Conservation (phyloP, 1,284 basidiomycete genomes). For the Lignosus rhinocerotis region DNA sequence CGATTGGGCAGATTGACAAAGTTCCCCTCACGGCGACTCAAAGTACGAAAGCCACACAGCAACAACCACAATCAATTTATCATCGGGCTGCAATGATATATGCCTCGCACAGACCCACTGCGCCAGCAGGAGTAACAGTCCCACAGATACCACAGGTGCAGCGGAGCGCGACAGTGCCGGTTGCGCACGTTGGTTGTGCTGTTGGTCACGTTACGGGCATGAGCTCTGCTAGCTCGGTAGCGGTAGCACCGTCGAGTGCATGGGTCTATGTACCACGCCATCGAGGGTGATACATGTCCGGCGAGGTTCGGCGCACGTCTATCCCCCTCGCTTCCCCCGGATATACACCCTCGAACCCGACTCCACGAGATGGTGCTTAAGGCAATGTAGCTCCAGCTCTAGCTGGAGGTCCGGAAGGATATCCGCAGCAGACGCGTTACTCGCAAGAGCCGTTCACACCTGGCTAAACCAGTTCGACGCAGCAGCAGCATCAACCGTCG, state of each 20-base stretch:
- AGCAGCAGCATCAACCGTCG: conserved; percentile 19
- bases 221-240: not conserved
- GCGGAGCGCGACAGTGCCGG: not conserved
- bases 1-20: not conserved
- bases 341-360: conserved; percentile 17
- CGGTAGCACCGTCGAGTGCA: not conserved
- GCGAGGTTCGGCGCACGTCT: too few species aligned
- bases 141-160: not conserved
- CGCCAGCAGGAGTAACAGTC: not conserved
- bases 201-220: not conserved
- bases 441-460: conserved; percentile 37
- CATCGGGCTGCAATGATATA: not conserved
- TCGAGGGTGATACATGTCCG: too few species aligned
- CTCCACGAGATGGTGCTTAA: conserved; percentile 31
- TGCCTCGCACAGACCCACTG: not conserved
- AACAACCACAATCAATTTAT: not conserved
- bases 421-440: conserved; percentile 30
- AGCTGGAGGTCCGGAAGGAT: conserved; percentile 18
- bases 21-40: not conserved
- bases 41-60: not conserved
- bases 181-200: not conserved
- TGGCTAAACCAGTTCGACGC: conserved; percentile 21
- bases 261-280: not conserved
- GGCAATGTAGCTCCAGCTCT: conserved; percentile 29
- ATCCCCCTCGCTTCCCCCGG: too few species aligned